These are phyloP conservation scores for Oryza meridionalis DNA, from an alignment of 176 grass and related monocot genomes.

Conservation along the genomic window DNA sequence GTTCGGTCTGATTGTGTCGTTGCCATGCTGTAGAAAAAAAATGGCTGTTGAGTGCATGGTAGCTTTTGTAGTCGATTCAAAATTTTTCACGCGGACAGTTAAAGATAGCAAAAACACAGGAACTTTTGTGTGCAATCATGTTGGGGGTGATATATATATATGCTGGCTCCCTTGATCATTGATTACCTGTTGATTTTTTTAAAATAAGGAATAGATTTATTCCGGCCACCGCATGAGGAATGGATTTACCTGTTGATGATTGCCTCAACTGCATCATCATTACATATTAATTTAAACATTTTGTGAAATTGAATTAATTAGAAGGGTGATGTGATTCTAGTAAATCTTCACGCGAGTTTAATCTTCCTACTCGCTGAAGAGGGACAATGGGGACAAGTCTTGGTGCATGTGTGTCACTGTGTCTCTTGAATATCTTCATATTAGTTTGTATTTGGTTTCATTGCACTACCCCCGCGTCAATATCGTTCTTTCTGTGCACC, in stretches of 20 bases:
- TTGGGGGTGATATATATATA: not conserved
- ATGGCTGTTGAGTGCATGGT: no score
- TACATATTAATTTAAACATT: not conserved
- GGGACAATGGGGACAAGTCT: not conserved
- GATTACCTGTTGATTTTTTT: no score
- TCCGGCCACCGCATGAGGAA: no score
- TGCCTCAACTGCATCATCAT: not conserved
- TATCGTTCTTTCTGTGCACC: not conserved
- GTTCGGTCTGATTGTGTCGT: not conserved
- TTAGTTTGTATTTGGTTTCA: not conserved
- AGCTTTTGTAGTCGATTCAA: not conserved
- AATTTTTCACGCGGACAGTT: not conserved
- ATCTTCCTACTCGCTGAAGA: not conserved
- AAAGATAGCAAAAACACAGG: not conserved
- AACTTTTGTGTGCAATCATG: not conserved
- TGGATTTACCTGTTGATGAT: not conserved
- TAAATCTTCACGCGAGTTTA: not conserved
- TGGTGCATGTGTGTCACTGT: not conserved
- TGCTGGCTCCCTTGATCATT: not conserved
- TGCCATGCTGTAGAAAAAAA: not conserved
- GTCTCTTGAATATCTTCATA: not conserved
- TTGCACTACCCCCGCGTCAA: not conserved
- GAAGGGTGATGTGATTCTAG: not conserved
- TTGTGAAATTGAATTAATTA: not conserved
- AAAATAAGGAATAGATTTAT: no score